Conservation (phyloP, 768 basidiomycete species). For the Lactarius indigo region DNA sequence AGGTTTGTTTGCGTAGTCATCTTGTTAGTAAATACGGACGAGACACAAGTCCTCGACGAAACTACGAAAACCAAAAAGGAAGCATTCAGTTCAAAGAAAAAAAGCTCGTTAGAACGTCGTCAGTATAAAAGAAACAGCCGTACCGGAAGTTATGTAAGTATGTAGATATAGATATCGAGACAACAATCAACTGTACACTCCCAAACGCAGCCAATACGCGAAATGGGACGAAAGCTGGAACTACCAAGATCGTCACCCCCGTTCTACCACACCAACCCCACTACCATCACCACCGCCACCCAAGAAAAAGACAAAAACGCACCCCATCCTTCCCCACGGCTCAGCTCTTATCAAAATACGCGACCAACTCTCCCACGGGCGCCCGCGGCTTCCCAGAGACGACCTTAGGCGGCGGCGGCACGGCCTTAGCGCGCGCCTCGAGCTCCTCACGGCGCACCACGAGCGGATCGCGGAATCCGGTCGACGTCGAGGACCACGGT, state of each 20-base stretch:
- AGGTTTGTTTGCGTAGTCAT: background rate
- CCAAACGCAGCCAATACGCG: background rate
- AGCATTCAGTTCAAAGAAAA: background rate
- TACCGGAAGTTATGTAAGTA: background rate
- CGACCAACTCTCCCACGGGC: conserved; percentile 72
- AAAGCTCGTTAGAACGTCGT: background rate
- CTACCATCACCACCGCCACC: background rate
- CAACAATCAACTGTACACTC: background rate
- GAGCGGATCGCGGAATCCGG: conserved; percentile 70
- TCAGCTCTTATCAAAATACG: conserved; percentile 62
- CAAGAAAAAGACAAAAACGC: background rate
- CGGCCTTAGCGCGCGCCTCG: conserved; percentile 36
- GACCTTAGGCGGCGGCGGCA: conserved; percentile 45
- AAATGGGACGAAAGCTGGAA: background rate
- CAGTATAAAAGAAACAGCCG: background rate
- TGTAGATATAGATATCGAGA: background rate
- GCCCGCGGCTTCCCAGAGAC: conserved; percentile 53
- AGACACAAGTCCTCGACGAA: background rate
- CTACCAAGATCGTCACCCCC: background rate
- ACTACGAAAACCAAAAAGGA: background rate
- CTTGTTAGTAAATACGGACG: background rate
- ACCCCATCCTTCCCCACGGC: background rate
- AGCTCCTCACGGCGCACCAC: conserved; percentile 62
- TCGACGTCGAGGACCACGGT: conserved; percentile 38
- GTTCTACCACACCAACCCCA: background rate